A percentile compares a stretch with the other conserved stretches of the same genome.
phyloP scores from a whole-genome alignment of 805 yeast genomes.

The Saccharomyces cerevisiae region DNA sequence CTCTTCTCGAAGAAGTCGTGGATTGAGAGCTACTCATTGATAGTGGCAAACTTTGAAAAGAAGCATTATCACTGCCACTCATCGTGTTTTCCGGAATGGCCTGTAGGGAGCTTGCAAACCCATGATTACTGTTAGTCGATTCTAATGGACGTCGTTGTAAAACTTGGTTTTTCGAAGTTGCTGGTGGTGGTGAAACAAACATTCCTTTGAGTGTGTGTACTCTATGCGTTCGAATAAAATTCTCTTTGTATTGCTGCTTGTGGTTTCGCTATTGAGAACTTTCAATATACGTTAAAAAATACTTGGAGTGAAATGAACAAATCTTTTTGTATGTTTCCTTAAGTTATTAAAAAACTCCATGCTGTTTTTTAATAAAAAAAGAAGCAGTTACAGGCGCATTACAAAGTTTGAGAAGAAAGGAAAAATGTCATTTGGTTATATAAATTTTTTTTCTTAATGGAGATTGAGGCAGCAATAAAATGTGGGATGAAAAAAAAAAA shows the following conservation, averaged over 20 bases:
- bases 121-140: slow-evolving; percentile 4
- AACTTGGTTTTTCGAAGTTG: slow-evolving; percentile 19
- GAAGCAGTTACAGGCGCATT: not conserved
- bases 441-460: not conserved
- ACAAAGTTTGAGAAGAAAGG: not conserved
- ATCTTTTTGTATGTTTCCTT: not conserved
- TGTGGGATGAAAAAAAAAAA: not conserved
- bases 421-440: not conserved
- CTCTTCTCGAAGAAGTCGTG: not conserved
- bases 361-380: not conserved
- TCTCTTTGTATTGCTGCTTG: not conserved
- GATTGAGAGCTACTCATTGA: slow-evolving; percentile 3
- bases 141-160: slow-evolving; percentile 5
- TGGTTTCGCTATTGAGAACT: not conserved
- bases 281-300: not conserved
- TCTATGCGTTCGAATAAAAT: not conserved
- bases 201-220: slow-evolving; percentile 5
- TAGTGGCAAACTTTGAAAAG: slow-evolving; percentile 3
- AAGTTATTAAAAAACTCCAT: not conserved
- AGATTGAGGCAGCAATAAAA: not conserved
- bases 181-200: slow-evolving; percentile 31
- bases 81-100: slow-evolving; percentile 3
- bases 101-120: slow-evolving; percentile 4
- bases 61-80: not conserved
- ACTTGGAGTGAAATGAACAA: not conserved